Evolutionary conservation across 75 land plant genomes (phyloP).

Genomic region (Chamaecyparis obtusa): DNA sequence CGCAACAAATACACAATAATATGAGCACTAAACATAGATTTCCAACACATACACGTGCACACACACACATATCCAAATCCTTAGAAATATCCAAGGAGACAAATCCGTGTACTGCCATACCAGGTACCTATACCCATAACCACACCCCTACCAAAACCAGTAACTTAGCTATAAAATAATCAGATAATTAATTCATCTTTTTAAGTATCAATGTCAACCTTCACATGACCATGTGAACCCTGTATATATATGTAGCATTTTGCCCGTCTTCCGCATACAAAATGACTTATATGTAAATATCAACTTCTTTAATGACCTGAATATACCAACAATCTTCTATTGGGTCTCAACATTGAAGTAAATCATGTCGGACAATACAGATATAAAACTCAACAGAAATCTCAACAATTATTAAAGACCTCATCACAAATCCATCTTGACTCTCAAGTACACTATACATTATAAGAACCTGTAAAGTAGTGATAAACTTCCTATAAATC

Average conservation of each 20-base stretch:
- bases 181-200: background rate
- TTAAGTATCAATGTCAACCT: background rate
- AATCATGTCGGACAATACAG: background rate
- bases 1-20: too few species aligned
- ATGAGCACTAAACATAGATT: too few species aligned
- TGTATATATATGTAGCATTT: background rate
- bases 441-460: background rate
- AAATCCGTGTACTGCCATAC: too few species aligned
- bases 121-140: too few species aligned
- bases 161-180: too few species aligned
- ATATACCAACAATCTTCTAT: background rate
- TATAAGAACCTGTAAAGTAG: too few species aligned
- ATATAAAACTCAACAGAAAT: background rate
- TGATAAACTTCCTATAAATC: too few species aligned
- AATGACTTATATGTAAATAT: background rate
- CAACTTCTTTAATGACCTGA: background rate
- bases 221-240: background rate
- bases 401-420: background rate
- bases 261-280: background rate
- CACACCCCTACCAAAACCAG: too few species aligned
- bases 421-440: background rate
- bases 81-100: too few species aligned
- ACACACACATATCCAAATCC: too few species aligned
- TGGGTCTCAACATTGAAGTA: background rate
- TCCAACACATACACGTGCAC: too few species aligned